These are phyloP conservation scores for Cryptosporidium parvum DNA, from an alignment of 169 alveolate genomes.

Conservation along the genomic window DNA sequence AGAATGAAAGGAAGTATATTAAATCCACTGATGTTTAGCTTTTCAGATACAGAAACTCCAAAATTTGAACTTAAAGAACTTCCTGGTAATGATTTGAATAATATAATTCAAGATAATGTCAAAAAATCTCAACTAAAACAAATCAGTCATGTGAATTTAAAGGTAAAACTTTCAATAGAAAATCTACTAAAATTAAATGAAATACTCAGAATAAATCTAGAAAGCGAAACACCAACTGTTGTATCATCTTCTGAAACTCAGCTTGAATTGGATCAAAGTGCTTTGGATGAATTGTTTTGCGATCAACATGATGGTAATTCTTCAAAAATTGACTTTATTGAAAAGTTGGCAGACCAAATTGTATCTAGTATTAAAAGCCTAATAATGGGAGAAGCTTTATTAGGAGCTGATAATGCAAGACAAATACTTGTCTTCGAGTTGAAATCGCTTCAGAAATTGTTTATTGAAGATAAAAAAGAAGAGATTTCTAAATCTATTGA, in stretches of 20 bases:
- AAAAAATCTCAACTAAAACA: neutral
- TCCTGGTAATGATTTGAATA: neutral
- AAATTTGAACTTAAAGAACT: neutral
- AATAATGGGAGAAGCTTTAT: conserved; percentile 38
- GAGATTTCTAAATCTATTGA: conserved; percentile 23
- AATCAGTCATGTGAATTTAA: neutral
- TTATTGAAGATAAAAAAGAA: conserved; percentile 2
- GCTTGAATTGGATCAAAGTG: conserved; percentile 17
- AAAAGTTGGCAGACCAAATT: conserved; percentile 26
- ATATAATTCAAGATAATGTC: neutral
- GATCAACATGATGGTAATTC: neutral
- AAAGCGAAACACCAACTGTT: conserved; percentile 60
- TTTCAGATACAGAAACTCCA: neutral
- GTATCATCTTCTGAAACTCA: conserved; percentile 46
- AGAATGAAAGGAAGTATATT: neutral
- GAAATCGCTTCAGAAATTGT: conserved; percentile 7
- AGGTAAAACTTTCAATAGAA: neutral
- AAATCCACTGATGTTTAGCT: conserved; percentile 16
- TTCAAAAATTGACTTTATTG: conserved; percentile 34
- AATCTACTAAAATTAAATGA: conserved; percentile 25
- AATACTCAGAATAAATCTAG: conserved; percentile 35
- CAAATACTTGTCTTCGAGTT: conserved; percentile 18
- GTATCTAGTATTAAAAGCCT: conserved; percentile 30
- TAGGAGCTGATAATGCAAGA: conserved; percentile 68
- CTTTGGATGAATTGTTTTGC: neutral